A percentile compares a stretch with the other conserved stretches of the same genome.
These are phyloP conservation scores for Eimeria sp. DNA, from an alignment of 169 alveolate species.

Conservation along the genomic window DNA sequence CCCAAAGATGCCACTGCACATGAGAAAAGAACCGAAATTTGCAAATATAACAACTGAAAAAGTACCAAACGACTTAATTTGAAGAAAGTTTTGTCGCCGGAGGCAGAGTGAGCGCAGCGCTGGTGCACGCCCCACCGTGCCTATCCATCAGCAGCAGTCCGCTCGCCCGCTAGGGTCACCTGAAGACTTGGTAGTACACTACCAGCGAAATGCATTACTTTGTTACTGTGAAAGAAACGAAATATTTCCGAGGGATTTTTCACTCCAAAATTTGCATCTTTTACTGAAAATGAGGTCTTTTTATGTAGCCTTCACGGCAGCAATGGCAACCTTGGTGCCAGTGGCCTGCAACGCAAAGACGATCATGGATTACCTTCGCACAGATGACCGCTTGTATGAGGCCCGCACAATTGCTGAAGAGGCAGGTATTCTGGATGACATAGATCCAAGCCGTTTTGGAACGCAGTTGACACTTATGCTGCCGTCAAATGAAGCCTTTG, in stretches of 20 bases:
- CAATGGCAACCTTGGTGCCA: slow-evolving; percentile 35
- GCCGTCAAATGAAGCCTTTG: slow-evolving; percentile 78
- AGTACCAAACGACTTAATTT: not conserved
- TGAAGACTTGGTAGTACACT: not conserved
- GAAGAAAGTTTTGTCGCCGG: not conserved
- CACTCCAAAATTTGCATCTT: not conserved
- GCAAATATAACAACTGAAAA: not conserved
- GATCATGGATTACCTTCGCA: slow-evolving; percentile 72
- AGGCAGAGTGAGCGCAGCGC: slow-evolving; percentile 58
- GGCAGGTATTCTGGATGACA: slow-evolving; percentile 65
- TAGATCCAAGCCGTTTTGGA: slow-evolving; percentile 72
- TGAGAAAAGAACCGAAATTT: not conserved
- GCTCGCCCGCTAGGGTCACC: slow-evolving; percentile 47
- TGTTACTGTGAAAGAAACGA: slow-evolving; percentile 1
- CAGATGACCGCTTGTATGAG: slow-evolving; percentile 51
- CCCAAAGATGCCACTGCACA: not conserved
- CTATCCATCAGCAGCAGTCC: slow-evolving; percentile 11
- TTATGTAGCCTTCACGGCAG: not conserved
- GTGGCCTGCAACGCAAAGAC: slow-evolving; percentile 58
- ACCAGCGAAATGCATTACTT: not conserved
- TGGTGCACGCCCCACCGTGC: slow-evolving; percentile 73
- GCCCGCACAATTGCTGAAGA: slow-evolving; percentile 80
- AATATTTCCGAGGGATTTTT: not conserved
- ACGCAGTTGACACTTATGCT: slow-evolving; percentile 70
- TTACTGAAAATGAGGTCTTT: slow-evolving; percentile 25